Evolutionary conservation across 139 green algal genomes (phyloP), one percentile per base, ranked within the genome.

Genomic region (Volvox africanus): DNA sequence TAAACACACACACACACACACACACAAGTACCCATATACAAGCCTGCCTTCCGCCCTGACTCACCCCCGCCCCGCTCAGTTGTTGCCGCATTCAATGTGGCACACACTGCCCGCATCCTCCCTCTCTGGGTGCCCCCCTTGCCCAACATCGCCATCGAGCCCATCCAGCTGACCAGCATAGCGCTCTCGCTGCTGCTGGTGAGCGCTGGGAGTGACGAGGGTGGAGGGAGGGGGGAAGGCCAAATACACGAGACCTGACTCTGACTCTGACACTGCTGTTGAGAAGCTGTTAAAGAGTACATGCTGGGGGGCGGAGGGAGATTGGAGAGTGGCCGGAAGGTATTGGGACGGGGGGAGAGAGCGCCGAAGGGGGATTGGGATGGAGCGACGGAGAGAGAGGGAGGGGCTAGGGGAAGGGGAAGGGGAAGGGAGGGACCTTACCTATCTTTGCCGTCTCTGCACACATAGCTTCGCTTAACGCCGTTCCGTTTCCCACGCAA

Each of bases 101-200:
- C 88, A 0, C 61, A 88, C 62, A 61, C 69, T 62, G 79, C 79
- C 50, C 1, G 61, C 2, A 14, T 82, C 77, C 82, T 95, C 76
- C 91, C 91, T 11, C 5, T 50, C 33, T 79, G 76, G 62, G 14
- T 94, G 37, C 89, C 87, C 12, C 16, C 76, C 14, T 77, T 93
- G 50, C 89, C 93, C 3, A 11, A 36, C 61, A 81, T 95, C 30
- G 85, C 93, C 36, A 91, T 95, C 5, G 93, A 95, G 91, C 91
- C 91, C 0, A 88, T 95, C 82, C 91, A 94, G 89, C 91, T 95
- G 37, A 95, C 92, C 30, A 92, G 79, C 91, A 93, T 96, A 32
- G 93, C 93, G 14, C 82, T 95, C 69, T 94, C 93, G 37, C 90
- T 95, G 84, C 92, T 97, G 82, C 93, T 97, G 79, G 96, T 97